Evolutionary conservation across 2,329 filamentous ascomycete genomes (phyloP).

Genomic region (Microdochium bolleyi): DNA sequence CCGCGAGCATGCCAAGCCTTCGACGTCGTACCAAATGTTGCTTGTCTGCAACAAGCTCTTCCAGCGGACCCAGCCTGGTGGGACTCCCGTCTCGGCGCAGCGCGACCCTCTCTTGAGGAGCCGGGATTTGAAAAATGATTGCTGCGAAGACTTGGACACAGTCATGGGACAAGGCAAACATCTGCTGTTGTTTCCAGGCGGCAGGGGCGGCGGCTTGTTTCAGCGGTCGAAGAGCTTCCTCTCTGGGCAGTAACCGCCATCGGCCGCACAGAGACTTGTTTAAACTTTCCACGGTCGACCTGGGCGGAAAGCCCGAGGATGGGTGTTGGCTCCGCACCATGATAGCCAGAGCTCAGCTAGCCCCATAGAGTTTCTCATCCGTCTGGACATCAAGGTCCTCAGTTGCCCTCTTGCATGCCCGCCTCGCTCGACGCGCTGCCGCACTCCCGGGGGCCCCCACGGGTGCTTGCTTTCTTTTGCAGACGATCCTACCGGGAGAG

Average conservation of each 20-base stretch:
- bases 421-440: neutral
- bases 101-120: neutral
- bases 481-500: neutral
- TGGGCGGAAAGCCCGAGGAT: too few species aligned
- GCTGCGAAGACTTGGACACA: too few species aligned
- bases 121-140: too few species aligned
- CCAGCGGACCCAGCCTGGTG: neutral
- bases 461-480: neutral
- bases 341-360: neutral
- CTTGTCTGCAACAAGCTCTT: neutral
- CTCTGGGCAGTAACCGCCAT: too few species aligned
- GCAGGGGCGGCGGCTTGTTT: too few species aligned
- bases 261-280: too few species aligned
- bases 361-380: neutral
- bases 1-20: neutral
- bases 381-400: conserved; percentile 14
- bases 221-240: too few species aligned
- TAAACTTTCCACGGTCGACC: too few species aligned
- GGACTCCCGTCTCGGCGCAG: neutral
- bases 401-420: neutral
- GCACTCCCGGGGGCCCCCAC: neutral
- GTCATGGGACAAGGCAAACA: too few species aligned
- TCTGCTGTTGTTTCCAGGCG: too few species aligned
- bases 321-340: too few species aligned
- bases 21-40: neutral